Conservation (phyloP, 1,139 yeast species). For the Candida sp. region DNA sequence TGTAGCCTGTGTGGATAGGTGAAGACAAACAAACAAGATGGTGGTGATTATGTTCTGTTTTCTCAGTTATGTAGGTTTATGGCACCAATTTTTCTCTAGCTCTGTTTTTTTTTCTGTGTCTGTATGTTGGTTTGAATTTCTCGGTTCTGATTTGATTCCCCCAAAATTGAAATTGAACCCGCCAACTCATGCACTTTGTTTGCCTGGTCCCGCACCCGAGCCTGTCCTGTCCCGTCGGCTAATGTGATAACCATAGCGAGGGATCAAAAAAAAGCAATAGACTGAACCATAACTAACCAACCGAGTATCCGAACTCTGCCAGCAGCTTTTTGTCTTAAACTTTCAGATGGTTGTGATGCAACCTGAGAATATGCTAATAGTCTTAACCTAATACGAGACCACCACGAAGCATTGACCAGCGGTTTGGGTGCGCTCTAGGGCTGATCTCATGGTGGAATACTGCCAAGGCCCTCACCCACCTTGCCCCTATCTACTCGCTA, state of each 20-base stretch:
- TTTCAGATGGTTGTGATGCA: too few relatives aligned
- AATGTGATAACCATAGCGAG: background rate
- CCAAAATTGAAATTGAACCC: background rate
- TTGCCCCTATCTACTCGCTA: too few relatives aligned
- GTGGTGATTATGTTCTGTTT: background rate
- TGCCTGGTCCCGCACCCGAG: too few relatives aligned
- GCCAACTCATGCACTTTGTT: background rate
- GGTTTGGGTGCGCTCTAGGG: too few relatives aligned
- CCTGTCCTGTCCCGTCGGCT: too few relatives aligned
- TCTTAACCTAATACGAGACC: too few relatives aligned
- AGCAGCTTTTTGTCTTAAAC: too few relatives aligned
- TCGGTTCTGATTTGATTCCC: constrained; percentile 1
- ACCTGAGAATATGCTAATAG: too few relatives aligned
- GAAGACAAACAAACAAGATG: background rate
- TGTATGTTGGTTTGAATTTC: background rate
- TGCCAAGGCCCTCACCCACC: too few relatives aligned
- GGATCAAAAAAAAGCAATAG: background rate
- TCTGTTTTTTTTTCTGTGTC: background rate
- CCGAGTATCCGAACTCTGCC: too few relatives aligned
- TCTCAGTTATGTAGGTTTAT: background rate
- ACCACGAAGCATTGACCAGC: too few relatives aligned
- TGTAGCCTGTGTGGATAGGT: background rate
- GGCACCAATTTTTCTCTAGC: background rate
- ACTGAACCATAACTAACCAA: background rate
- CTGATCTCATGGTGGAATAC: too few relatives aligned